phyloP scores from a whole-genome alignment of 495 filamentous ascomycete species.

The Neurospora cerealis region DNA sequence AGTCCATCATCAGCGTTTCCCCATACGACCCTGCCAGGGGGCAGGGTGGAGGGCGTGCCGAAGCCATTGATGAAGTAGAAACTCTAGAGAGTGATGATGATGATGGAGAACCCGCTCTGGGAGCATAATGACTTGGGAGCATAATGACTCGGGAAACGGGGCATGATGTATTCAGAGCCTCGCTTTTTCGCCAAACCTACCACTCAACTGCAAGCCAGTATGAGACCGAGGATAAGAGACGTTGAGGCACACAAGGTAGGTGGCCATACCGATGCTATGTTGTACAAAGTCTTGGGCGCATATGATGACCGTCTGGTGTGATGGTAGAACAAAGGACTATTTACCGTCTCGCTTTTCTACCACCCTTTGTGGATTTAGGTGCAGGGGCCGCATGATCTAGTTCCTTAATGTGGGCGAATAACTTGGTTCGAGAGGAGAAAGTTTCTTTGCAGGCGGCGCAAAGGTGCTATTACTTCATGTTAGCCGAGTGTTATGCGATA shows the following conservation, averaged over 20 bases:
- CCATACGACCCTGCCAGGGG: constrained; percentile 52
- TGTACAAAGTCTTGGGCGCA: background rate
- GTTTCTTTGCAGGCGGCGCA: constrained; percentile 54
- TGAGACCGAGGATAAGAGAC: background rate
- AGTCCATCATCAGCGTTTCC: constrained; percentile 74
- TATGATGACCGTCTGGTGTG: background rate
- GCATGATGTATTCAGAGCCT: background rate
- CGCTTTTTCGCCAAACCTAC: background rate
- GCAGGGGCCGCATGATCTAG: constrained; percentile 20
- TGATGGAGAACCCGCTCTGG: constrained; percentile 39
- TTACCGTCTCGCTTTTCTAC: constrained; percentile 16
- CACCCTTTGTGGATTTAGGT: constrained; percentile 3
- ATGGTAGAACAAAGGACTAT: background rate
- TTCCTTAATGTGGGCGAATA: constrained; percentile 69
- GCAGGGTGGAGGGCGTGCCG: constrained; percentile 47
- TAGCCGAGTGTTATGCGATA: background rate
- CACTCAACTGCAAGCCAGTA: background rate
- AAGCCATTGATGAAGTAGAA: constrained; percentile 85
- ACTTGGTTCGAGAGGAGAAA: constrained; percentile 61
- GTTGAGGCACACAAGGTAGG: background rate
- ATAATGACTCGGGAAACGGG: background rate
- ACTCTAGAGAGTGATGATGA: constrained; percentile 63
- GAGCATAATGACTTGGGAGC: constrained; percentile 17
- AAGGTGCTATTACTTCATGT: constrained; percentile 24
- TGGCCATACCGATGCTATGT: background rate